Base-by-base conservation (phyloP, 805 yeast species). In the Candida ficus region DNA sequence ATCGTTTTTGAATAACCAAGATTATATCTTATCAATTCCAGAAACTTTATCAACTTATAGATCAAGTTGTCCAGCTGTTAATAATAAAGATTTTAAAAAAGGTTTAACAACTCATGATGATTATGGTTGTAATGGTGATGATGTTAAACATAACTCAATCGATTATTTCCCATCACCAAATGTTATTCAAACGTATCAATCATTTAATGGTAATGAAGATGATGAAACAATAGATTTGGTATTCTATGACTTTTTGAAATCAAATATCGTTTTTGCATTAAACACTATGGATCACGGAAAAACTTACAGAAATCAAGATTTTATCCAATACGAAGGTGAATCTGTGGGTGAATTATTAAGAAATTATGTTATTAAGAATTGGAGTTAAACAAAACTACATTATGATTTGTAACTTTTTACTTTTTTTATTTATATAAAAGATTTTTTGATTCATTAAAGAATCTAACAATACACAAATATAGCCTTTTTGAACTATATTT, bases 31-130 rank as follows among this genome's bases (percentile, higher is more conserved):
- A 26, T 18, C 50, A 23, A 16, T 46, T 4, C 59, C 56, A 3
- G 52, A 49, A 22, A 48, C 26, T 11, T 19, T 33, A 21, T 39
- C 41, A 14, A 20, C n/a, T 3, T 41, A 36, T 31, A 29, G 38
- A 33, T 27, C 22, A 25, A 7, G 20, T 1, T 56, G 59, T 37
- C 50, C 49, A 4, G 33, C 37, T 17, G 29, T 46, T 13, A 17
- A 42, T n/a, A 29, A 43, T 7, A 38, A 43, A 5, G 54, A 50
- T 9, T 54, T 71, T 12, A 53, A 78, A 1, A 76, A 75, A 45
- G 99, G 99, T 0, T 85, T 83, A 51, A 80, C 78, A 0, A 91
- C 99, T 0, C 52, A 62, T 34, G 99, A 93, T 57, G 98, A 91
- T 54, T 70, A 73, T 50, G 99, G 97, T 0, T 62, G 68, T 47